These are phyloP conservation scores for Pisolithus orientalis DNA, from an alignment of 768 basidiomycete genomes.

Conservation along the genomic window DNA sequence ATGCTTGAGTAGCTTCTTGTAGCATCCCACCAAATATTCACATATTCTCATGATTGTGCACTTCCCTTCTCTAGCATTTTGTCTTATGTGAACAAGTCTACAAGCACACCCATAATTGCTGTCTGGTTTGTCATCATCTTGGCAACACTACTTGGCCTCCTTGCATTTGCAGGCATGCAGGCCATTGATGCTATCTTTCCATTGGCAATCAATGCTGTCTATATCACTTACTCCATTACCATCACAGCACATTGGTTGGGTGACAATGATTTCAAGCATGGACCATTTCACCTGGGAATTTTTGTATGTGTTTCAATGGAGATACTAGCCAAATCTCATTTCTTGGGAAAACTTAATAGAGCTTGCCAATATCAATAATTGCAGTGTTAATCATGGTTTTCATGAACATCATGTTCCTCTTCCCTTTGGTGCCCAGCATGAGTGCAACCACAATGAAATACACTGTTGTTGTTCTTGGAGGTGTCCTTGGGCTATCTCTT, in stretches of 20 bases:
- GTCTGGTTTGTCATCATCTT: conserved; percentile 33
- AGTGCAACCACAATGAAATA: conserved; percentile 26
- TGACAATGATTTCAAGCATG: conserved; percentile 26
- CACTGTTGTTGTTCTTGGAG: conserved; percentile 20
- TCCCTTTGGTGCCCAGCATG: conserved; percentile 22
- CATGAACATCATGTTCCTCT: conserved; percentile 28
- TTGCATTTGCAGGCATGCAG: conserved; percentile 26
- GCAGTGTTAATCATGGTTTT: conserved; percentile 28
- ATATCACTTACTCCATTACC: conserved; percentile 32
- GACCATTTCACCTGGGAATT: conserved; percentile 28
- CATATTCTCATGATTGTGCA: conserved; percentile 35
- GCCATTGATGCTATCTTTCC: conserved; percentile 17
- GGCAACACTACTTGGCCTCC: conserved; percentile 25
- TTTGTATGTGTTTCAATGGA: not conserved
- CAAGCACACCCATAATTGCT: conserved; percentile 33
- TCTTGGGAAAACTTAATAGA: conserved; percentile 9
- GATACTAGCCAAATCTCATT: conserved; percentile 2
- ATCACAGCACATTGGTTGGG: conserved; percentile 32
- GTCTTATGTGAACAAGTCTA: conserved; percentile 27
- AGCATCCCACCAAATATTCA: conserved; percentile 43
- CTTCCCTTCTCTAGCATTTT: conserved; percentile 33
- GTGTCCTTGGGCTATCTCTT: conserved; percentile 24
- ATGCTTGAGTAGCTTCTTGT: conserved; percentile 27
- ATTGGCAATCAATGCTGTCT: conserved; percentile 31
- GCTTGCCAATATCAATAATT: conserved; percentile 20